Percentiles rank a stretch among this genome's conserved stretches.
These are phyloP conservation scores for Colletotrichum ledebouriae DNA, from an alignment of 2,329 filamentous ascomycete species.

Conservation along the genomic window DNA sequence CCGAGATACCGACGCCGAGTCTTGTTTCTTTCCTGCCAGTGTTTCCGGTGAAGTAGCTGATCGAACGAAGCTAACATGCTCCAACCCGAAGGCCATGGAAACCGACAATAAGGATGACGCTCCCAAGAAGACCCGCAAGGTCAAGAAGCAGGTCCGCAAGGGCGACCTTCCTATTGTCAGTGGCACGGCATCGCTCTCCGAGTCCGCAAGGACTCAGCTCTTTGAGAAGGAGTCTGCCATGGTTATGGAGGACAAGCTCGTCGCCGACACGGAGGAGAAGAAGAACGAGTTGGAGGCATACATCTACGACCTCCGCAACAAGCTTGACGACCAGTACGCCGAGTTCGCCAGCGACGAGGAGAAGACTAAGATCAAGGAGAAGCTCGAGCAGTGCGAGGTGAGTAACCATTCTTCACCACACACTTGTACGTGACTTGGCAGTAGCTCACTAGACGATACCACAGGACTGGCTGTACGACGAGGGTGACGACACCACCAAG, in stretches of 20 bases:
- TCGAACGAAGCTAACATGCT: constrained; percentile 46
- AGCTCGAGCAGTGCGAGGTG: constrained; percentile 90
- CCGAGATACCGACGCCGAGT: background rate
- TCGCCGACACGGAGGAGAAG: constrained; percentile 98
- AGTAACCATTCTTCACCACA: constrained; percentile 51
- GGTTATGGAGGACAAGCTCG: constrained; percentile 98
- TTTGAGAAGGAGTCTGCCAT: constrained; percentile 89
- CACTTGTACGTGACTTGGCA: too few species aligned
- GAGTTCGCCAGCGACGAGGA: constrained; percentile 93
- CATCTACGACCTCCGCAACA: constrained; percentile 97
- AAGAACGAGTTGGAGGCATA: constrained; percentile 99
- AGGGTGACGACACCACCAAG: constrained; percentile 95
- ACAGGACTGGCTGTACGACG: constrained; percentile 98
- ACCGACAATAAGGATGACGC: constrained; percentile 79
- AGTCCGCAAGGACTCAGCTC: constrained; percentile 73
- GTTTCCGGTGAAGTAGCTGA: constrained; percentile 24
- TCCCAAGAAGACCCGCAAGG: constrained; percentile 92
- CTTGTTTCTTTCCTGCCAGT: background rate
- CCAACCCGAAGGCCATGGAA: constrained; percentile 79
- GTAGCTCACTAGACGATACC: constrained; percentile 45
- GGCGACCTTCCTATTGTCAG: constrained; percentile 91
- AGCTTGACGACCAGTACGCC: constrained; percentile 91
- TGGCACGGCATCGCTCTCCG: constrained; percentile 85
- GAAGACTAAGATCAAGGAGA: constrained; percentile 86
- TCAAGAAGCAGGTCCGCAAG: constrained; percentile 99